phyloP scores from a whole-genome alignment of 2,329 filamentous ascomycete species.

The Cucurbitaria berberidis region DNA sequence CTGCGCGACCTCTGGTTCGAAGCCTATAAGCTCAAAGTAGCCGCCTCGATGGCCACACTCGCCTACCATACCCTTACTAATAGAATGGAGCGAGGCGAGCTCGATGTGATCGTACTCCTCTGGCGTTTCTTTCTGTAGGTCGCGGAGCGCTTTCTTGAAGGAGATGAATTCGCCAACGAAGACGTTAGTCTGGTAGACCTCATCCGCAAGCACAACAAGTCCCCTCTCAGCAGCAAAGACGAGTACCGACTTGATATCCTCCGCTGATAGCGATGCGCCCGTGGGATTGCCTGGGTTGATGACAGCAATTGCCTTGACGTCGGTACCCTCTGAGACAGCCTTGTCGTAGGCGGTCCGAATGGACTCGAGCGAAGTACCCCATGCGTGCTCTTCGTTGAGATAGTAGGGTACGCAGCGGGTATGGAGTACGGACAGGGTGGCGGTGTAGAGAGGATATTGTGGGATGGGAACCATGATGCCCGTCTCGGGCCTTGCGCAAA shows the following conservation, averaged over 20 bases:
- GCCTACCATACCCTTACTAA: constrained; percentile 98
- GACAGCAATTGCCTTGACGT: constrained; percentile 91
- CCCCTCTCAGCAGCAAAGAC: constrained; percentile 84
- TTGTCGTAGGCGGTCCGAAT: constrained; percentile 77
- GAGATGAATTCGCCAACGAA: constrained; percentile 93
- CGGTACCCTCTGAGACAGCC: constrained; percentile 76
- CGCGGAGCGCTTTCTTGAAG: constrained; percentile 88
- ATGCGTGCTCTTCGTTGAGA: constrained; percentile 83
- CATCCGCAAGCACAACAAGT: constrained; percentile 90
- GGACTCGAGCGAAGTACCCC: constrained; percentile 84
- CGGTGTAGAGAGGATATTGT: constrained; percentile 97
- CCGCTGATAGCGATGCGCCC: constrained; percentile 79
- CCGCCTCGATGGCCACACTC: constrained; percentile 98
- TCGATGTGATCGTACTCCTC: constrained; percentile 85
- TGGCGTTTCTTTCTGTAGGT: constrained; percentile 71
- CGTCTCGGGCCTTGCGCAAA: constrained; percentile 76
- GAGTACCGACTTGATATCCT: constrained; percentile 83
- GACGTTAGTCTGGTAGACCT: constrained; percentile 99
- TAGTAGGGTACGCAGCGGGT: constrained; percentile 91
- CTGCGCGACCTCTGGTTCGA: constrained; percentile 81
- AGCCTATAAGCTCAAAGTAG: constrained; percentile 95
- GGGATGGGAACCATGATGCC: constrained; percentile 94
- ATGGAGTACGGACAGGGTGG: constrained; percentile 83
- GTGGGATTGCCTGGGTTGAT: constrained; percentile 99
- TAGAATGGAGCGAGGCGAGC: constrained; percentile 88